phyloP scores from a whole-genome alignment of 2,329 filamentous ascomycete species.

The Ceratocystiopsis brevicomis region DNA sequence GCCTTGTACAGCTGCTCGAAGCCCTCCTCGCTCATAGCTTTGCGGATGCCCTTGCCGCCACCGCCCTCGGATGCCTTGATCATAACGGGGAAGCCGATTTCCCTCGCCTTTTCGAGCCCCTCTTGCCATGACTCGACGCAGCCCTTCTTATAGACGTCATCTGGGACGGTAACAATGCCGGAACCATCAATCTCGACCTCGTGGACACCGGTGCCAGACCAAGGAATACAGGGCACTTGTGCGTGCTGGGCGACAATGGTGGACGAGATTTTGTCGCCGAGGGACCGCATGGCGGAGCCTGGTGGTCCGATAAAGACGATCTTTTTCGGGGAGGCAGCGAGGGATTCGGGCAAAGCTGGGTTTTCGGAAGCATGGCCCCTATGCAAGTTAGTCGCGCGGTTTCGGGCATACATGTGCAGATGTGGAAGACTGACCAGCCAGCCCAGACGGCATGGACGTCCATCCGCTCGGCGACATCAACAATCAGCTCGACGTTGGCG shows the following conservation, averaged over 20 bases:
- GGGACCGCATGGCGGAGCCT: slow-evolving; percentile 93
- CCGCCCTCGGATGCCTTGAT: slow-evolving; percentile 99
- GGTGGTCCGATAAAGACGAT: slow-evolving; percentile 98
- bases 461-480: slow-evolving; percentile 97
- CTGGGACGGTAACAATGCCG: slow-evolving; percentile 81
- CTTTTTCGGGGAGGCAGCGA: slow-evolving; percentile 92
- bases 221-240: slow-evolving; percentile 92
- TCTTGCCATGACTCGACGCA: slow-evolving; percentile 83
- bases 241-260: slow-evolving; percentile 98
- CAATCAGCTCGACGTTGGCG: slow-evolving; percentile 97
- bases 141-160: slow-evolving; percentile 71
- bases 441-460: slow-evolving; percentile 97
- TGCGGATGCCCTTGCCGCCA: slow-evolving; percentile 97
- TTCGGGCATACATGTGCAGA: neutral
- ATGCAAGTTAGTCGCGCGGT: slow-evolving; percentile 4
- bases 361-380: slow-evolving; percentile 98
- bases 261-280: slow-evolving; percentile 98
- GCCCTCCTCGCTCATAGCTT: slow-evolving; percentile 67
- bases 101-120: slow-evolving; percentile 65
- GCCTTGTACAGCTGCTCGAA: slow-evolving; percentile 85
- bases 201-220: slow-evolving; percentile 87
- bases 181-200: slow-evolving; percentile 58
- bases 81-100: slow-evolving; percentile 98
- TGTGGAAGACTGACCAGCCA: slow-evolving; percentile 57
- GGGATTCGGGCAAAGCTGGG: slow-evolving; percentile 86